Evolutionary conservation across 805 yeast genomes (phyloP).

Genomic region (Schizosaccharomyces osmophilus): DNA sequence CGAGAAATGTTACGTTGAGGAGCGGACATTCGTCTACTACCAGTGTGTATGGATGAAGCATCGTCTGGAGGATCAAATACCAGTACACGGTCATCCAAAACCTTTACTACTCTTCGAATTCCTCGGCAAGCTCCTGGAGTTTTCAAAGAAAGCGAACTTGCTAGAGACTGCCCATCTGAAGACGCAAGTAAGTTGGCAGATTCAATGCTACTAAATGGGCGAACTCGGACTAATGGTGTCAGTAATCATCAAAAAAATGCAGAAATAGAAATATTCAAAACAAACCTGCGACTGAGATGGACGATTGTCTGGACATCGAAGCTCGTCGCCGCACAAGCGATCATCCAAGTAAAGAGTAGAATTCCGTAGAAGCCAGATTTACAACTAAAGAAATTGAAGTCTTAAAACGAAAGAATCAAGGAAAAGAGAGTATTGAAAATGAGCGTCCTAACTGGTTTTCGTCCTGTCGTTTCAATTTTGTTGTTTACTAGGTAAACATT

Average conservation of each 20-base stretch:
- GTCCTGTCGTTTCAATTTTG: too few species aligned
- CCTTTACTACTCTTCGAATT: not conserved
- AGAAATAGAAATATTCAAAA: not conserved
- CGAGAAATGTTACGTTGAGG: not conserved
- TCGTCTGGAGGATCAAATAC: slow-evolving; percentile 1
- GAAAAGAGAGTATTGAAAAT: too few species aligned
- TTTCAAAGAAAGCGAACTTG: not conserved
- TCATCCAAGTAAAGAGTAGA: not conserved
- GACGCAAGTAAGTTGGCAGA: not conserved
- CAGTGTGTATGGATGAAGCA: not conserved
- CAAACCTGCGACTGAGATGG: not conserved
- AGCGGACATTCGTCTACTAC: not conserved
- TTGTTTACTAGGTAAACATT: not conserved
- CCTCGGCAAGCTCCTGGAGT: not conserved
- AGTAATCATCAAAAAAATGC: not conserved
- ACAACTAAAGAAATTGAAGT: too few species aligned
- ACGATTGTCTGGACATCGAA: not conserved
- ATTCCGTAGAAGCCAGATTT: too few species aligned
- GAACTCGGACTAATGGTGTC: not conserved
- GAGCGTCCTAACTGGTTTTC: too few species aligned
- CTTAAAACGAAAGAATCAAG: too few species aligned
- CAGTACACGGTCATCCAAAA: not conserved
- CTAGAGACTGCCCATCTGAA: not conserved
- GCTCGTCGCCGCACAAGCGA: not conserved
- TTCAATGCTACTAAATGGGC: not conserved